Base-by-base conservation (phyloP, 139 green algal genomes). In the Chlorokybus atmophyticus region DNA sequence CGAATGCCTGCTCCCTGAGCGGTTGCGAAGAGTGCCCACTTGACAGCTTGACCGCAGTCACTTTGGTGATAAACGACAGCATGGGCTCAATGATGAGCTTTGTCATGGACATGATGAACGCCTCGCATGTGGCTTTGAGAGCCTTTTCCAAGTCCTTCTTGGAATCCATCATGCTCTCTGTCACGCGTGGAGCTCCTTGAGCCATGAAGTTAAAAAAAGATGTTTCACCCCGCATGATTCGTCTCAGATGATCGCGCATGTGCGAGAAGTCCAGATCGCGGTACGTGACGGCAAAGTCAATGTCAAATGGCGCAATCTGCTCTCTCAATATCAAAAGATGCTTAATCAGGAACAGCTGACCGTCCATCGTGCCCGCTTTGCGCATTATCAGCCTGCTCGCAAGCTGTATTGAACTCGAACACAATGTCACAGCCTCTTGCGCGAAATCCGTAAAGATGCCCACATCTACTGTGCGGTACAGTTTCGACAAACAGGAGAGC, bases 71-170 rank as follows among this genome's bases (percentile, higher is more conserved):
- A 70, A 97, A 97, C 26, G 72, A 80, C 28, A 97, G 80, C 81
- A 94, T 74, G 1, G 87, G 87, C 64, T 97, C 90, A 29, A 96
- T 84, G 3, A 74, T 76, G 38, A 82, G 59, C 73, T 95, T 95
- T 29, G 87, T 98, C 19, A 83, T 59, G 2, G 75, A 74, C 86
- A 96, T 93, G 79, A 96, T 96, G 70, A 89, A 86, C 5, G 72
- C 61, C 76, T 97, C 90, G 64, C 90, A 95, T 50, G 64, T 74
- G 6, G 60, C 53, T 78, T 94, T 95, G 32, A 97, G 73, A 58
- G 75, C 64, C 74, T 89, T 87, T 74, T 96, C 90, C 55, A 97
- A 73, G 59, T 95, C 85, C 57, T 90, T 90, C 67, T 90, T 89
- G 64, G 71, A 79, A 71, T 95, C 86, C 25, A 93, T 57, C 66